Evolutionary conservation across 2,329 filamentous ascomycete species (phyloP).

Genomic region (Colletotrichum cordylinicola): DNA sequence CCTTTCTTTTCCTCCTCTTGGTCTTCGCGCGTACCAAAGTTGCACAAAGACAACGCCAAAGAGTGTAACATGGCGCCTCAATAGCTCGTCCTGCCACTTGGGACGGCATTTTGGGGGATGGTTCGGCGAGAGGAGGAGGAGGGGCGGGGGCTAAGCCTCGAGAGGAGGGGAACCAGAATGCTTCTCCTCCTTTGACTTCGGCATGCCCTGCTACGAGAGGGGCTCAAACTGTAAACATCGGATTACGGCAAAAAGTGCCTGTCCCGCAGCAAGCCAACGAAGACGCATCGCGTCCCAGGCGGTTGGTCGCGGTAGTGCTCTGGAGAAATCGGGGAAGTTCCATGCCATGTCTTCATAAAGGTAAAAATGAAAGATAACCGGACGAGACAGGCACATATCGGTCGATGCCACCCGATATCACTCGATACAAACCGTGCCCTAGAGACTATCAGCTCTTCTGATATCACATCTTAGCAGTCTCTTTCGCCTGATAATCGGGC

Average conservation of each 20-base stretch:
- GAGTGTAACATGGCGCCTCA: background rate
- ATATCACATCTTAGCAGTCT: background rate
- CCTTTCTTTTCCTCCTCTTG: background rate
- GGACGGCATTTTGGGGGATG: background rate
- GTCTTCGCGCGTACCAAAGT: background rate
- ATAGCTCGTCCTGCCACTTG: background rate
- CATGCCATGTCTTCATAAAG: background rate
- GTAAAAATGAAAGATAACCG: background rate
- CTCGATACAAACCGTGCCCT: background rate
- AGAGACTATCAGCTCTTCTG: background rate
- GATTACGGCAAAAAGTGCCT: background rate
- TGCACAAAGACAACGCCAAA: background rate
- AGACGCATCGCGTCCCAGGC: background rate
- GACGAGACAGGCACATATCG: background rate
- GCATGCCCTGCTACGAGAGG: background rate
- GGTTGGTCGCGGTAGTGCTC: background rate
- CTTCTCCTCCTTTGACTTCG: background rate
- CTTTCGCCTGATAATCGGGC: background rate
- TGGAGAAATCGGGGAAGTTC: background rate
- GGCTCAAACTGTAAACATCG: slow-evolving; percentile 14
- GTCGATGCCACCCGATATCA: background rate
- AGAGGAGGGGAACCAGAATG: background rate
- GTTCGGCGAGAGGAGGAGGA: background rate
- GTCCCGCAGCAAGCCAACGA: background rate
- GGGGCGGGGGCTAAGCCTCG: background rate